Evolutionary conservation across 108 stramenopile species (phyloP), one percentile per base, ranked within the genome.

Genomic region (Cylindrotheca fusiformis): DNA sequence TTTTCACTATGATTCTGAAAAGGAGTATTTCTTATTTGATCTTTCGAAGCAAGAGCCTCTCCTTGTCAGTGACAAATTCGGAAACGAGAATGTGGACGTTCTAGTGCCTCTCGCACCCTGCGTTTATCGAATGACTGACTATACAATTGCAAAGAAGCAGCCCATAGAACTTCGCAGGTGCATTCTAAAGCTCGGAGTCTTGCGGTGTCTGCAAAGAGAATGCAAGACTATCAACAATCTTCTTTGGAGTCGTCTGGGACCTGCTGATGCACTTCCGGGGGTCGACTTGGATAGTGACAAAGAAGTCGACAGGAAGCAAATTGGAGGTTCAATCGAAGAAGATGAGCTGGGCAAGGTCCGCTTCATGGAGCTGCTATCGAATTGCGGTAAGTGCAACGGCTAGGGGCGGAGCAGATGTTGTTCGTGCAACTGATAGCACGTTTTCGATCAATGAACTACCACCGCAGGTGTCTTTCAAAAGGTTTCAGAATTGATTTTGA

Each of bases 361-460:
- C 3, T 84, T 84, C 58, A 78, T 84, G 79, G 83, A 84, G 50
- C 54, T 84, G 19, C 59, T 84, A 3, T 81, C 80, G 46, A 81
- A 81, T 50, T 78, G 79, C 58, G 83, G 83, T 41, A 41, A 41
- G 36, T 41, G 10, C 36, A 41, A 41, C 6, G 36, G 10, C 6
- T 41, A 41, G 36, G 10, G 36, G 36, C 6, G 6, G 36, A 41
- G 6, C 14, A 10, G 36, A 6, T 41, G 36, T 14, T 41, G 36
- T 41, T 10, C 10, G 36, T 41, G 36, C 10, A 41, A 41, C 36
- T 41, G 6, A 6, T 41, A 6, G 6, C n/a, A n/a, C n/a, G n/a
- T n/a, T n/a, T n/a, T n/a, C n/a, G n/a, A n/a, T n/a, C n/a, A n/a
- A n/a, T n/a, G n/a, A n/a, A n/a, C n/a, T n/a, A n/a, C n/a, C n/a